Conservation (phyloP, 768 basidiomycete genomes). For the Rhodosporidiobolus odoratus region DNA sequence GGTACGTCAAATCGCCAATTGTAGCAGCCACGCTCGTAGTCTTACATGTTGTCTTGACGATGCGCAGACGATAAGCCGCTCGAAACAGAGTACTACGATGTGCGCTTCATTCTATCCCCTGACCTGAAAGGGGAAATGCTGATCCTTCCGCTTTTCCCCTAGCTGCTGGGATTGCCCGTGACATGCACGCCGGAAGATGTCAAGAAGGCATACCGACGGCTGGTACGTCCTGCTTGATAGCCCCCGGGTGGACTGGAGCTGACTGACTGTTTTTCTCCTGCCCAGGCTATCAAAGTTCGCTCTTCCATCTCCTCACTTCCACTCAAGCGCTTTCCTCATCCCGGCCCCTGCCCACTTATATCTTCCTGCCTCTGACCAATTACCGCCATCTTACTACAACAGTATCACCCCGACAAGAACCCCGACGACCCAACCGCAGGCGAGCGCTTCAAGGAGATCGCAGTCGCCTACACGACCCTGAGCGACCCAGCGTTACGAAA, state of each 20-base stretch:
- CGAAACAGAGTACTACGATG: constrained; percentile 86
- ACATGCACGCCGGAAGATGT: constrained; percentile 75
- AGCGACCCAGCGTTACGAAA: constrained; percentile 53
- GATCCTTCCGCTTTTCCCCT: neutral
- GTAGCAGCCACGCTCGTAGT: constrained; percentile 11
- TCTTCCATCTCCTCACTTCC: constrained; percentile 51
- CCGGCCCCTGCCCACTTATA: too few relatives aligned
- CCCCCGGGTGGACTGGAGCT: too few relatives aligned
- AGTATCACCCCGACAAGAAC: constrained; percentile 66
- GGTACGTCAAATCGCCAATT: constrained; percentile 20
- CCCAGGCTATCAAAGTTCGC: constrained; percentile 71
- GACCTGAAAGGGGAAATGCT: too few relatives aligned
- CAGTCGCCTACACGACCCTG: constrained; percentile 58
- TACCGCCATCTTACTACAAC: neutral
- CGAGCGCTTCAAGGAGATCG: constrained; percentile 62
- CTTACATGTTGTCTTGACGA: neutral
- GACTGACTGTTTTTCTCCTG: constrained; percentile 4
- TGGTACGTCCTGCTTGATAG: constrained; percentile 16
- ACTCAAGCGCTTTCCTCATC: too few relatives aligned
- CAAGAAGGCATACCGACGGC: constrained; percentile 75
- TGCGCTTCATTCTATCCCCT: constrained; percentile 40
- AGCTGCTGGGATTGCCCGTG: constrained; percentile 60
- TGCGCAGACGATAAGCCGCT: constrained; percentile 73
- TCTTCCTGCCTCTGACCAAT: too few relatives aligned
- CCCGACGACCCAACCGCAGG: constrained; percentile 77